These are phyloP conservation scores for Canavalia gladiata DNA, from an alignment of 306 rosid species.

Conservation along the genomic window DNA sequence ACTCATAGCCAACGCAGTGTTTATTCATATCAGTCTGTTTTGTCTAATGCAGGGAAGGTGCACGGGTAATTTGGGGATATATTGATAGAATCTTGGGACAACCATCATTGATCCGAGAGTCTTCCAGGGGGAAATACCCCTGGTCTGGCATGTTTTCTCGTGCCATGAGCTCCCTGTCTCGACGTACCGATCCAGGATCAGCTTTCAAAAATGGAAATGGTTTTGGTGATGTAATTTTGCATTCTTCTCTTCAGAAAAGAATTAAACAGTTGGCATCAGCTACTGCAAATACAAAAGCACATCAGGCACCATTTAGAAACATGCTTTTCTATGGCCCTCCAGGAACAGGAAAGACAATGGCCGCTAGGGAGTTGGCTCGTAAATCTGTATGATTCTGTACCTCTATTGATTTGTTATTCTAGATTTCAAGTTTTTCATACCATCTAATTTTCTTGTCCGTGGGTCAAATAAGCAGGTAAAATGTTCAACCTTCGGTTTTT, in stretches of 20 bases:
- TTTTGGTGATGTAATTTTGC: conserved; percentile 94
- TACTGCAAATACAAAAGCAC: conserved; percentile 95
- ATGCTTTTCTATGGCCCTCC: conserved; percentile 99
- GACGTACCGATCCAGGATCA: conserved; percentile 48
- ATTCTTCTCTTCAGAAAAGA: conserved; percentile 84
- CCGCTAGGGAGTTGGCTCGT: conserved; percentile 93
- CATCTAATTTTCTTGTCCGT: background rate
- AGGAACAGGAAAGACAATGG: conserved; percentile 99
- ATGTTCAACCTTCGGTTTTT: background rate
- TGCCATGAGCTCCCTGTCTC: conserved; percentile 58
- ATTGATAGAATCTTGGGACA: conserved; percentile 98
- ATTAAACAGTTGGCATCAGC: conserved; percentile 89
- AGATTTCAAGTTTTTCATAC: conserved; percentile 18
- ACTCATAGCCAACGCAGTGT: conserved; percentile 33
- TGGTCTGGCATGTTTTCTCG: conserved; percentile 90
- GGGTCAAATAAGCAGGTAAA: conserved; percentile 13
- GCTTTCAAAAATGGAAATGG: conserved; percentile 68
- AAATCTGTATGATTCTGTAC: conserved; percentile 78
- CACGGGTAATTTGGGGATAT: conserved; percentile 97
- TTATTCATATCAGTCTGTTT: conserved; percentile 3
- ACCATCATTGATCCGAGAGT: conserved; percentile 94
- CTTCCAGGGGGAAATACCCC: conserved; percentile 95
- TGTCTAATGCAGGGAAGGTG: conserved; percentile 86
- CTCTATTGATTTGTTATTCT: conserved; percentile 26
- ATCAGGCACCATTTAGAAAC: conserved; percentile 96